Evolutionary conservation across 2,329 filamentous ascomycete species (phyloP), one percentile per base, ranked within the genome.

Genomic region (Pyrenophora seminiperda): DNA sequence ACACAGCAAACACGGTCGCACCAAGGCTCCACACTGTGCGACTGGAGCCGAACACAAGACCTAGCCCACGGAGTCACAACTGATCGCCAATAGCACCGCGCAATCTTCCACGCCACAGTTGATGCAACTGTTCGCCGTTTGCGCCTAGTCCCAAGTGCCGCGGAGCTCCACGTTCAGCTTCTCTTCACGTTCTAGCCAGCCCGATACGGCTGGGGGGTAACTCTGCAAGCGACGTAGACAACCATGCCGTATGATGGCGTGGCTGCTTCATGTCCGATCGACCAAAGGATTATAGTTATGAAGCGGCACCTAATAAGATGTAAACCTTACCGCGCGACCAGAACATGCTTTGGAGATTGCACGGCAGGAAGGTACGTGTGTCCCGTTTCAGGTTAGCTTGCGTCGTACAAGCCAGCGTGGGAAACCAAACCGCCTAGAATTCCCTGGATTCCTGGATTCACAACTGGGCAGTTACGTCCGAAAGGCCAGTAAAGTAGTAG

Each of bases 91-190:
- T 33, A 42, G 30, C 30, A 39, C n/a, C 30, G 32, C 30, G 42
- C 19, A 19, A 36, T 20, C 27, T 36, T 54, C 30, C 33, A 53
- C 53, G 53, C 53, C 44, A 54, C 44, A 19, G 18, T 22, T 41
- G 37, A 44, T 37, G 37, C 40, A 18, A 18, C 24, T 36, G 17
- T 20, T 17, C 41, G 42, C 42, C 19, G 37, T 13, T 46, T 24
- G 17, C 10, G 19, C 19, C 24, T 38, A 33, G 20, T 31, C 18
- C 15, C 32, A 45, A 22, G 27, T 33, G 33, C 37, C 24, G 13
- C 19, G 31, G n/a, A 37, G 29, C 42, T 51, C 9, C 9, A n/a
- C 22, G 18, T 47, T 6, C 24, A 17, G 24, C 33, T 24, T 33
- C 22, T 30, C 29, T 30, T 17, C 19, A n/a, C 11, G 15, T 13